Conservation (phyloP, 345 rosid genomes). For the Boechera stricta region DNA sequence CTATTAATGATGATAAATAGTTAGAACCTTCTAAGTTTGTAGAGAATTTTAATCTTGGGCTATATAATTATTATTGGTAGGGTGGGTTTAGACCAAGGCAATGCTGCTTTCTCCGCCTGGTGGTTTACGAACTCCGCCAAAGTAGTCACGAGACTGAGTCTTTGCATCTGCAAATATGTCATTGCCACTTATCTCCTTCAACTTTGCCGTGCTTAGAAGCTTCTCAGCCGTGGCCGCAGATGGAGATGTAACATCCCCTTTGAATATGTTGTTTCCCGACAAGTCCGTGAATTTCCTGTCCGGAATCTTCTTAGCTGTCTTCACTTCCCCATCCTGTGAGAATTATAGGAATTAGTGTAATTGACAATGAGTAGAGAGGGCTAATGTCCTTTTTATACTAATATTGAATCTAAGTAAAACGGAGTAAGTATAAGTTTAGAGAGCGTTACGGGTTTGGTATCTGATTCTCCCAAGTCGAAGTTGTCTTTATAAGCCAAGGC, state of each 20-base stretch:
- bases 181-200: slow-evolving; percentile 82
- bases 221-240: slow-evolving; percentile 66
- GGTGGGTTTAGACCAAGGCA: slow-evolving; percentile 68
- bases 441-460: slow-evolving; percentile 29
- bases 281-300: slow-evolving; percentile 74
- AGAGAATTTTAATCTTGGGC: slow-evolving; percentile 8
- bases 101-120: slow-evolving; percentile 99
- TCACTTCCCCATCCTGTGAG: slow-evolving; percentile 58
- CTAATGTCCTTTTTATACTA: background rate
- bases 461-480: slow-evolving; percentile 66
- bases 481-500: slow-evolving; percentile 76
- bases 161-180: slow-evolving; percentile 90
- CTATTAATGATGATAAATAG: slow-evolving; percentile 34
- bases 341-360: background rate
- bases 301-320: slow-evolving; percentile 85
- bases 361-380: background rate
- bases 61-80: slow-evolving; percentile 34
- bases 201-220: slow-evolving; percentile 69
- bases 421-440: background rate
- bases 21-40: slow-evolving; percentile 38
- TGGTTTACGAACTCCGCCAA: slow-evolving; percentile 96
- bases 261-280: slow-evolving; percentile 84
- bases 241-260: slow-evolving; percentile 59
- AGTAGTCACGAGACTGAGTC: slow-evolving; percentile 80
- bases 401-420: background rate